Evolutionary conservation across 768 basidiomycete species (phyloP).

Genomic region (Mycena amicta): DNA sequence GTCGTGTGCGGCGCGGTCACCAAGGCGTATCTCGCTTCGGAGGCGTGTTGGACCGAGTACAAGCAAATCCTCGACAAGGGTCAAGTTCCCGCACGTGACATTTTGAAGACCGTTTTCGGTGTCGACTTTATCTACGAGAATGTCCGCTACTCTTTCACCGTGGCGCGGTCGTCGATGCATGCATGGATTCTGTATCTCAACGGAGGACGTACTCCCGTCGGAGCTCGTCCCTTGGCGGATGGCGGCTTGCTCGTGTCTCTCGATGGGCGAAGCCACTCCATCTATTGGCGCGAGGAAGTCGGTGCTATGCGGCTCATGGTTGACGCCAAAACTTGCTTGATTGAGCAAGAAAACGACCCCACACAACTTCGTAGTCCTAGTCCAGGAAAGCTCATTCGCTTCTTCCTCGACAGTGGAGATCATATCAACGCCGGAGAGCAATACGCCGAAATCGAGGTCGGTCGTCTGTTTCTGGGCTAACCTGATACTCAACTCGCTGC

Average conservation of each 20-base stretch:
- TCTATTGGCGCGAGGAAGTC: constrained; percentile 99
- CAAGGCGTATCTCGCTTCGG: constrained; percentile 89
- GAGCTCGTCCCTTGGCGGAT: constrained; percentile 89
- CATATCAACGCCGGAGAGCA: constrained; percentile 96
- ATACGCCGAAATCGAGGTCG: constrained; percentile 97
- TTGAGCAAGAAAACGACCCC: constrained; percentile 99
- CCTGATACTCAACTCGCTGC: constrained; percentile 7
- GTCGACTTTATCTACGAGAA: constrained; percentile 99
- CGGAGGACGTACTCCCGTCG: constrained; percentile 90
- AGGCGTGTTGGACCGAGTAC: constrained; percentile 91
- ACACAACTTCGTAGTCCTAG: constrained; percentile 95
- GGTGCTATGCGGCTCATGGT: constrained; percentile 91
- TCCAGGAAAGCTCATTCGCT: constrained; percentile 94
- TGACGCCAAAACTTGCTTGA: constrained; percentile 96
- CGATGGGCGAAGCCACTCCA: constrained; percentile 93
- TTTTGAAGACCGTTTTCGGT: constrained; percentile 94
- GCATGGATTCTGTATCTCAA: constrained; percentile 96
- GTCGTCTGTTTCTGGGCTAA: constrained; percentile 2
- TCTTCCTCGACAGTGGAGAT: constrained; percentile 95
- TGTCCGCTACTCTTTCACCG: constrained; percentile 92
- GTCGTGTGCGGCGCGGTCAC: constrained; percentile 96
- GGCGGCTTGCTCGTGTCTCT: constrained; percentile 91
- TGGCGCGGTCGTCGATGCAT: constrained; percentile 84
- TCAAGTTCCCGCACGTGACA: constrained; percentile 93
- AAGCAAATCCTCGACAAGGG: constrained; percentile 96